Evolutionary conservation across 2,329 filamentous ascomycete species (phyloP), one percentile per base, ranked within the genome.

Genomic region (Botrytis fabae): DNA sequence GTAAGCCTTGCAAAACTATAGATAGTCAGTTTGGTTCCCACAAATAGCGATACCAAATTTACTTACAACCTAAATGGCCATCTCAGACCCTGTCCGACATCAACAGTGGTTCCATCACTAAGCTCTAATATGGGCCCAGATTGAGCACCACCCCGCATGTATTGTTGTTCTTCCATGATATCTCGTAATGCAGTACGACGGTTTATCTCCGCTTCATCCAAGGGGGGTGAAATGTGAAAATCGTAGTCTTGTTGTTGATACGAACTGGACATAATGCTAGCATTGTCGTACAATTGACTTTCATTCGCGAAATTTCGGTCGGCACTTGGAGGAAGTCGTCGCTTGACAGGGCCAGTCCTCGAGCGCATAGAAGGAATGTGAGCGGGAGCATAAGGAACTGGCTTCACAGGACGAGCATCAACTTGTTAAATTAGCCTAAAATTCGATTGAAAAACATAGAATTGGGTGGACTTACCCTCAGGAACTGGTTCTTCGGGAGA

Each of bases 301-400:
- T 85, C 83, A 18, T 80, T 78, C 18, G 73, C 76, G 75, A 82
- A 85, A 73, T 81, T 82, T 46, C 72, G 69, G 25, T 79, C 71
- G 1, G 59, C 28, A 63, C 25, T 38, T 14, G 32, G 28, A 28
- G 69, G 25, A 46, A 70, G 42, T 60, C 70, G 62, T 60, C 51
- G 70, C 22, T 61, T 70, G 9, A 46, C 38, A 48, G 60, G 62
- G 18, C 62, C 51, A 60, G 38, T 46, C 20, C 63, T 68, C 9
- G 70, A 68, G 66, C 70, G 70, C 32, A 46, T 66, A n/a, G 48
- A 38, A 14, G 71, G 68, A 35, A 35, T 22, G 54, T 69, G 20
- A 46, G 62, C 60, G 51, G 66, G 66, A 28, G 68, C 60, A 57
- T 40, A 2, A 42, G 46, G 61, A 28, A 44, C 40, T 12, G 60